phyloP scores from a whole-genome alignment of 164 flowering plant species.

The Protea cynaroides region DNA sequence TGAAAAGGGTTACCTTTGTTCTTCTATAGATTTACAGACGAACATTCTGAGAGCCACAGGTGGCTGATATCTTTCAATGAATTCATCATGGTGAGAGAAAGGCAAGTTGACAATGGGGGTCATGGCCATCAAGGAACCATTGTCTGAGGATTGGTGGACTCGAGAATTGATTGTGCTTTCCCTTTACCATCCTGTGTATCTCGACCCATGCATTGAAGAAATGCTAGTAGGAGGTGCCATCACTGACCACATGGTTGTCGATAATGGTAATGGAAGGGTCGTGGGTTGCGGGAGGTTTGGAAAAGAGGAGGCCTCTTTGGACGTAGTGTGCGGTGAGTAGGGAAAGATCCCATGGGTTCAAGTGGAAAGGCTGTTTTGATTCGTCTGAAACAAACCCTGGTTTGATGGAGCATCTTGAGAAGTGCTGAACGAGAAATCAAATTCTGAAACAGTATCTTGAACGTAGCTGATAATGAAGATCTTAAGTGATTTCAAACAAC shows the following conservation, averaged over 20 bases:
- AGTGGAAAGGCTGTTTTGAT: slow-evolving; percentile 19
- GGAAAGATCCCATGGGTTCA: slow-evolving; percentile 40
- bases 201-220: slow-evolving; percentile 45
- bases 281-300: slow-evolving; percentile 18
- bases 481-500: background rate
- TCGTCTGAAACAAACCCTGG: slow-evolving; percentile 17
- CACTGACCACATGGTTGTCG: slow-evolving; percentile 35
- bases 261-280: slow-evolving; percentile 9
- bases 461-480: background rate
- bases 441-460: slow-evolving; percentile 19
- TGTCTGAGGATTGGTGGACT: no score
- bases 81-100: no score
- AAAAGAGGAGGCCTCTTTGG: slow-evolving; percentile 53
- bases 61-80: no score
- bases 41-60: slow-evolving; percentile 7
- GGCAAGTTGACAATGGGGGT: no score
- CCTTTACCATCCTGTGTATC: slow-evolving; percentile 14
- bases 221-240: slow-evolving; percentile 56
- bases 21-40: no score
- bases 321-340: slow-evolving; percentile 42
- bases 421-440: slow-evolving; percentile 20
- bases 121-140: no score
- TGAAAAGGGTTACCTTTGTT: no score
- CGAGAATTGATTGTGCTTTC: no score
- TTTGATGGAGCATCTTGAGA: slow-evolving; percentile 36